Evolutionary conservation across 208 protist genomes (phyloP), one percentile per base, ranked within the genome.

Genomic region (Acanthamoeba lenticulata): DNA sequence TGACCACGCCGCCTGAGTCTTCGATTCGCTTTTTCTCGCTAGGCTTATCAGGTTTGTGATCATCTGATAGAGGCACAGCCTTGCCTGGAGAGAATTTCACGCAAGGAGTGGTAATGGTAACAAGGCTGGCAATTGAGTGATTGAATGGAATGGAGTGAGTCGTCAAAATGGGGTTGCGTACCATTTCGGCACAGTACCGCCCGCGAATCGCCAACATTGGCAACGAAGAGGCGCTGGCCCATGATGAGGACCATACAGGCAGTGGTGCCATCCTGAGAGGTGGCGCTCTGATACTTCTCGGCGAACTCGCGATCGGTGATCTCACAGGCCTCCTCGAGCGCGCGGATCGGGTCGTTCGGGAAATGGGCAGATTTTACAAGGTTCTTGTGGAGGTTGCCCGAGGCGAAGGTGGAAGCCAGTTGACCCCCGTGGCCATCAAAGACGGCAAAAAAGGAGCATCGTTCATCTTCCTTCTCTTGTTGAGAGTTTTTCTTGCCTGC

Each of bases 361-460:
- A 92, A 92, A 44, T 92, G 40, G 42, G 49, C 34, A 32, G 57
- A 77, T 67, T 77, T 77, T 34, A 77, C 62, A 42, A 92, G 62
- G 88, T 92, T 44, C 42, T 92, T 47, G 60, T 92, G 88, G 7
- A 92, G 88, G 60, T 77, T 34, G 88, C 42, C 88, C 42, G 57
- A 77, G 32, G 88, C 88, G 40, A 92, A 92, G 40, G 57, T 92
- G 27, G 88, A 92, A 4, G 88, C 88, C 40, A 92, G 60, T 38
- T 92, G 88, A 19, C 88, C 88, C 9, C 88, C 88, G 40, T 92
- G 88, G 40, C 88, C 88, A 40, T 92, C 88, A 77, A 77, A 92
- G 36, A 92, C 88, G 42, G 88, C 88, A 79, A 92, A 92, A 36
- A 92, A 79, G 88, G 88, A 67, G 88, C 88, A 92, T 74, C 42